phyloP scores from a whole-genome alignment of 2,329 filamentous ascomycete species.

The Calonectria crousiana region DNA sequence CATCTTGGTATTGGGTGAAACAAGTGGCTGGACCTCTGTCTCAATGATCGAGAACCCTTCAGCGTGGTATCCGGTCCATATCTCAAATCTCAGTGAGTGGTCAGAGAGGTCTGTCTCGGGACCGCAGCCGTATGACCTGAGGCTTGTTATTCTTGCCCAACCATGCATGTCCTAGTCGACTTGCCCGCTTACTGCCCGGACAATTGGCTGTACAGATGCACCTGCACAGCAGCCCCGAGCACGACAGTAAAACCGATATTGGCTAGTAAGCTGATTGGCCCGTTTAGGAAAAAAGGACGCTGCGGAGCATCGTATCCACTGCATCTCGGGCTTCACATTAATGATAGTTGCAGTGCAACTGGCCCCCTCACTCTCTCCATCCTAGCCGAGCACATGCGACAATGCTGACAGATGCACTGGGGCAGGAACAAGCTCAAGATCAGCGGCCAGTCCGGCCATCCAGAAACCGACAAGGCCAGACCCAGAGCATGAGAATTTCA shows the following conservation, averaged over 20 bases:
- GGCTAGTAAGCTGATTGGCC: conserved; percentile 6
- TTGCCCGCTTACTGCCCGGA: conserved; percentile 4
- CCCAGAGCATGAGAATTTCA: not conserved
- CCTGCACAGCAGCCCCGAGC: conserved; percentile 2
- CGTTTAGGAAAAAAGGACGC: not conserved
- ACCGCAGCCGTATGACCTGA: conserved; percentile 5
- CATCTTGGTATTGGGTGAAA: not conserved
- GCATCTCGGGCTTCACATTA: conserved; percentile 14
- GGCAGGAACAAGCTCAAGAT: conserved; percentile 13
- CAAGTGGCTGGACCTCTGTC: conserved; percentile 6
- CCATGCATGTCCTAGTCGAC: not conserved
- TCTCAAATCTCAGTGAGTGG: not conserved
- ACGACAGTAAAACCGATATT: not conserved
- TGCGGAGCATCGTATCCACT: conserved; percentile 14
- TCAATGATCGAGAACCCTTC: not conserved
- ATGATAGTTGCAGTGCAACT: conserved; percentile 21
- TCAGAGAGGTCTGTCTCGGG: conserved; percentile 10
- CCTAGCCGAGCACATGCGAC: conserved; percentile 13
- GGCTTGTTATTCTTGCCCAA: conserved; percentile 7
- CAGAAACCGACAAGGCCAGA: not conserved
- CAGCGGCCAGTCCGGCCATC: conserved; percentile 4
- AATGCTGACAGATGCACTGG: conserved; percentile 1
- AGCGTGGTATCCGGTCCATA: conserved; percentile 2
- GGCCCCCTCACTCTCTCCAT: conserved; percentile 11
- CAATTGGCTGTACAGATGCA: not conserved